These are phyloP conservation scores for Kwoniella mangroviensis DNA, from an alignment of 768 basidiomycete genomes.

Conservation along the genomic window DNA sequence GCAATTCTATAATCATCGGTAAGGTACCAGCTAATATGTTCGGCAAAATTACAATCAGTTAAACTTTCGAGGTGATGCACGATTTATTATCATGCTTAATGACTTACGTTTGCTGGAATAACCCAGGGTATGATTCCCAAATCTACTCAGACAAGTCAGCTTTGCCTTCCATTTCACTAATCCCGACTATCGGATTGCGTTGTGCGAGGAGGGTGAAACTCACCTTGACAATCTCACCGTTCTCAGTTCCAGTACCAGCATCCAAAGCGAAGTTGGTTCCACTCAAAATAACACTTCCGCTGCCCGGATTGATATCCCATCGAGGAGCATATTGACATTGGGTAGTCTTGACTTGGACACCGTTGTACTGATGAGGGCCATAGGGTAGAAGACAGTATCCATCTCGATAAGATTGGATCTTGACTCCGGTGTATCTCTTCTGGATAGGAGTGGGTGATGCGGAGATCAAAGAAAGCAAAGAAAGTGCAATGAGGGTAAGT, in stretches of 20 bases:
- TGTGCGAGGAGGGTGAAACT: background rate
- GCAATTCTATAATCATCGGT: slow-evolving; percentile 53
- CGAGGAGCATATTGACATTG: slow-evolving; percentile 16
- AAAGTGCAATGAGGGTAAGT: background rate
- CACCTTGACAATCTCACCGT: slow-evolving; percentile 12
- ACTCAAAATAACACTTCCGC: slow-evolving; percentile 18
- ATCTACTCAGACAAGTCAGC: background rate
- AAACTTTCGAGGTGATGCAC: too few relatives aligned
- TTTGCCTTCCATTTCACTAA: background rate
- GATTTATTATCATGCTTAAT: background rate
- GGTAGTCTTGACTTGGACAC: slow-evolving; percentile 10
- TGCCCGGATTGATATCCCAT: slow-evolving; percentile 30
- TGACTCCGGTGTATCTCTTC: slow-evolving; percentile 20
- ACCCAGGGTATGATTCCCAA: slow-evolving; percentile 27
- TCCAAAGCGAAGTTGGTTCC: slow-evolving; percentile 23
- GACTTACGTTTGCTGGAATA: slow-evolving; percentile 24
- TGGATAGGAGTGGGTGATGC: background rate
- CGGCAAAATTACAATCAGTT: background rate
- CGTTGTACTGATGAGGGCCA: slow-evolving; percentile 8
- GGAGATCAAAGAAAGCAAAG: background rate
- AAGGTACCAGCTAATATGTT: slow-evolving; percentile 30
- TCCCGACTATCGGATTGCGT: background rate
- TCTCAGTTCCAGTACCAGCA: slow-evolving; percentile 20
- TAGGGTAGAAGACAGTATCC: background rate
- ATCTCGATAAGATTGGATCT: slow-evolving; percentile 21